Conservation (phyloP, 108 stramenopile species). For the Schizochytrium sp. region DNA sequence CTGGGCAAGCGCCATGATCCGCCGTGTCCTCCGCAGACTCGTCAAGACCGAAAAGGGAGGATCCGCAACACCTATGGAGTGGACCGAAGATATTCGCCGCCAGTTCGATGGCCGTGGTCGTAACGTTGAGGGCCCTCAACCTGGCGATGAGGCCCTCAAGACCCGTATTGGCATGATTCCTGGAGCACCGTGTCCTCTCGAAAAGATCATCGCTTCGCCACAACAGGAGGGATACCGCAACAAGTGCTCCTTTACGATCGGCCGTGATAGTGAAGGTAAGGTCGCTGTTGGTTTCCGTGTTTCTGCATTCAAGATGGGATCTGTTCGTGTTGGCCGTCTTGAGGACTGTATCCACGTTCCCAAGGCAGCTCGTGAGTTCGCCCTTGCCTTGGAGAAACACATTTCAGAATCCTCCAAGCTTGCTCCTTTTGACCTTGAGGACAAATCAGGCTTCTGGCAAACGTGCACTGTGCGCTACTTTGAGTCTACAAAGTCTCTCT, state of each 20-base stretch:
- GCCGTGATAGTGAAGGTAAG: conserved; percentile 68
- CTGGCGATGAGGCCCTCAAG: not conserved
- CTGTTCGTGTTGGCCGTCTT: conserved; percentile 80
- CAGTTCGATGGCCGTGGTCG: not conserved
- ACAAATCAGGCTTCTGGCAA: conserved; percentile 82
- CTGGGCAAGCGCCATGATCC: not conserved
- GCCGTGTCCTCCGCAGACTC: not conserved
- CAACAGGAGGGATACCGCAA: conserved; percentile 81
- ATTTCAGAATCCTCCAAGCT: conserved; percentile 76
- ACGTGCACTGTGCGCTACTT: conserved; percentile 81
- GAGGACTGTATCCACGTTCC: conserved; percentile 85
- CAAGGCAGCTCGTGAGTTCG: conserved; percentile 77
- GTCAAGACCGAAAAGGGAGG: conserved; percentile 38
- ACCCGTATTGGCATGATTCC: conserved; percentile 14
- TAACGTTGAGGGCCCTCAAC: not conserved
- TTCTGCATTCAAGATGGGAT: conserved; percentile 75
- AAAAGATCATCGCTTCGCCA: conserved; percentile 77
- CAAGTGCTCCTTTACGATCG: conserved; percentile 90
- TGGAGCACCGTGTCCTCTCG: conserved; percentile 57
- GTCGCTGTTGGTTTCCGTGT: conserved; percentile 82
- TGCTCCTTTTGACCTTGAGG: conserved; percentile 79
- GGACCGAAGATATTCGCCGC: not conserved
- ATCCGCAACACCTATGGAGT: conserved; percentile 30
- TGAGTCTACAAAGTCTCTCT: conserved; percentile 64
- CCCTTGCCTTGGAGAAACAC: conserved; percentile 76